Evolutionary conservation across 2,329 filamentous ascomycete genomes (phyloP).

Genomic region (Tetracladium maxilliforme): DNA sequence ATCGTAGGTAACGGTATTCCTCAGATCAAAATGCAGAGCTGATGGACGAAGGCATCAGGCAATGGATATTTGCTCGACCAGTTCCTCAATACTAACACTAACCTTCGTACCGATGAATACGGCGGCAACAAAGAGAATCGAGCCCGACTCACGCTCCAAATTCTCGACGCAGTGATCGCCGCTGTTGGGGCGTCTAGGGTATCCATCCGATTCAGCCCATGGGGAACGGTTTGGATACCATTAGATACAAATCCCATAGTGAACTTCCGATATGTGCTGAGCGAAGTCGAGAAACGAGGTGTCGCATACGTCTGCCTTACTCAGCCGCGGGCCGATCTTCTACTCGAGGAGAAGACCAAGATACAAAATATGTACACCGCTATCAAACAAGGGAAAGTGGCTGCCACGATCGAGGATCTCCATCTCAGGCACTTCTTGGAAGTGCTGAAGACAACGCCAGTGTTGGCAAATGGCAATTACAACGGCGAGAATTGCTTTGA

Average conservation of each 20-base stretch:
- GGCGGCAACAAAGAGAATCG: slow-evolving; percentile 12
- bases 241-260: slow-evolving; percentile 5
- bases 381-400: too few relatives aligned
- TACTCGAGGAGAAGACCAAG: slow-evolving; percentile 3
- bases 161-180: too few relatives aligned
- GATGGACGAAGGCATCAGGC: too few relatives aligned
- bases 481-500: slow-evolving; percentile 5
- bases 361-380: slow-evolving; percentile 4
- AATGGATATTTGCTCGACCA: slow-evolving; percentile 25
- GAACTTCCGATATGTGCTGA: slow-evolving; percentile 3
- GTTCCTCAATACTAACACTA: slow-evolving; percentile 20
- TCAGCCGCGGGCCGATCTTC: slow-evolving; percentile 6
- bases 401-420: slow-evolving; percentile 2
- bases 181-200: slow-evolving; percentile 1
- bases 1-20: too few relatives aligned
- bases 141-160: too few relatives aligned
- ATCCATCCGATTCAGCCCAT: too few relatives aligned
- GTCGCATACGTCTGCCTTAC: slow-evolving; percentile 6
- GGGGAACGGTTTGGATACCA: too few relatives aligned
- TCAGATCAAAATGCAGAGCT: too few relatives aligned
- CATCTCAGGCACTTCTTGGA: slow-evolving; percentile 4
- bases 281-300: slow-evolving; percentile 6
- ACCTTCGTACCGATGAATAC: slow-evolving; percentile 20
- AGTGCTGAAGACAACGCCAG: slow-evolving; percentile 5
- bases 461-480: slow-evolving; percentile 5